These are phyloP conservation scores for Calonectria ilicicola DNA, from an alignment of 2,329 filamentous ascomycete genomes.

Conservation along the genomic window DNA sequence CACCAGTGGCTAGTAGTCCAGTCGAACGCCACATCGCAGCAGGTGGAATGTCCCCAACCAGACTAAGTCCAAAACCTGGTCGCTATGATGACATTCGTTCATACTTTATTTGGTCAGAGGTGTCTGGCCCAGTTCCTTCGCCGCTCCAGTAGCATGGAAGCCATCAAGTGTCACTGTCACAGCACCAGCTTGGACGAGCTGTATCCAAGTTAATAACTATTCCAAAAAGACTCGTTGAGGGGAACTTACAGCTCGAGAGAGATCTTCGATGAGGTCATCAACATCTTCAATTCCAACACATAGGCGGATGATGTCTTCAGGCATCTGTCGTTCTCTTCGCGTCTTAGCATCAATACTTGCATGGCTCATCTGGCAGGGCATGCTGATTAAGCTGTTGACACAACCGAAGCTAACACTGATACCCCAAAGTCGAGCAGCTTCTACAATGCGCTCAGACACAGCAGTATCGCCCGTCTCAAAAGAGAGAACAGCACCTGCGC, in stretches of 20 bases:
- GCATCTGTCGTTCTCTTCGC: conserved; percentile 87
- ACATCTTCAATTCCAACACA: conserved; percentile 97
- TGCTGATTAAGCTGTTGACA: conserved; percentile 98
- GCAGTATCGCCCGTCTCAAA: conserved; percentile 93
- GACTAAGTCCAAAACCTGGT: background rate
- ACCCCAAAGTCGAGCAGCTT: conserved; percentile 90
- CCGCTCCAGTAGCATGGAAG: conserved; percentile 72
- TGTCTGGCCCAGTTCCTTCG: conserved; percentile 48
- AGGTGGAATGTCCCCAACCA: background rate
- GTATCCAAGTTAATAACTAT: conserved; percentile 39
- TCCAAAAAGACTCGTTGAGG: background rate
- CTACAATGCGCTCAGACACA: conserved; percentile 92
- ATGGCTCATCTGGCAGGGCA: conserved; percentile 99
- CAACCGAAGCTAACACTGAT: conserved; percentile 98
- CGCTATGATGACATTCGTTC: background rate
- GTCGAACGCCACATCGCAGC: background rate
- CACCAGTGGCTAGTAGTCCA: background rate
- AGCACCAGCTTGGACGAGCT: conserved; percentile 94
- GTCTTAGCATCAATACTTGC: conserved; percentile 98
- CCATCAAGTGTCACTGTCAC: conserved; percentile 88
- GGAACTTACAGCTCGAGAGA: conserved; percentile 85
- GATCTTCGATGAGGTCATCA: conserved; percentile 91
- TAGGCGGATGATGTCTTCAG: conserved; percentile 94
- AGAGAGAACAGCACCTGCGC: conserved; percentile 91
- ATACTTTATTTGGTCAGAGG: conserved; percentile 39